Percentiles rank a stretch among this genome's conserved stretches.
These are phyloP conservation scores for Suillus decipiens DNA, from an alignment of 768 basidiomycete genomes.

Conservation along the genomic window DNA sequence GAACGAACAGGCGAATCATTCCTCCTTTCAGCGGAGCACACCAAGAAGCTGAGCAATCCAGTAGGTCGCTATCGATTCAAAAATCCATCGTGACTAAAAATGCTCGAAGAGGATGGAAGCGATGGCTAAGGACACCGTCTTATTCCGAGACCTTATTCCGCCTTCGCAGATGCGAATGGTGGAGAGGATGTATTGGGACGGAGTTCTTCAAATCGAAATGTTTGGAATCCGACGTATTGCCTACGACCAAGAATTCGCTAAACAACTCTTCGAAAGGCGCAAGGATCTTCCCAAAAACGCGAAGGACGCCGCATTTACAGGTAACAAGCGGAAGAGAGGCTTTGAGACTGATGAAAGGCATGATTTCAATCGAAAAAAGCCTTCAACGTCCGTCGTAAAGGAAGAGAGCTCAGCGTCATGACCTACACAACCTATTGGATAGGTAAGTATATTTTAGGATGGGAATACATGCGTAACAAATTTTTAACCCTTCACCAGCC, in stretches of 20 bases:
- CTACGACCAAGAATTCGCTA: constrained; percentile 18
- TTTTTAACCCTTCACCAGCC: constrained; percentile 8
- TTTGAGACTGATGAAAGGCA: background rate
- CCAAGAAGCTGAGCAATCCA: constrained; percentile 14
- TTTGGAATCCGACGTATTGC: constrained; percentile 26
- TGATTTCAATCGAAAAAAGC: background rate
- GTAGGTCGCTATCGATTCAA: constrained; percentile 13
- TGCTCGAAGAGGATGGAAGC: constrained; percentile 21
- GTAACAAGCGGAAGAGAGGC: constrained; percentile 4
- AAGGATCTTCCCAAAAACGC: constrained; percentile 1
- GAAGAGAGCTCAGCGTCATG: background rate
- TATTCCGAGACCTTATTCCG: constrained; percentile 24
- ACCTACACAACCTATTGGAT: background rate
- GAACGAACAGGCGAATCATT: constrained; percentile 21
- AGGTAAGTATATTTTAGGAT: background rate
- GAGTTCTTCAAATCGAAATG: constrained; percentile 30
- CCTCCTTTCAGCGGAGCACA: constrained; percentile 17
- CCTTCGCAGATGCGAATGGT: constrained; percentile 28
- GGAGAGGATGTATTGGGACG: constrained; percentile 29
- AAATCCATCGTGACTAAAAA: constrained; percentile 1
- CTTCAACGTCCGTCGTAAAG: background rate
- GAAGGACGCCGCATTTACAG: background rate
- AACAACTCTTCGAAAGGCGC: constrained; percentile 15
- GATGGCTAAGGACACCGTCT: constrained; percentile 19
- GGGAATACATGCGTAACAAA: background rate